A percentile compares a stretch with the other conserved stretches of the same genome.
Evolutionary conservation across 148 eudicot genomes (phyloP).

Genomic region (Heliosperma pusillum): DNA sequence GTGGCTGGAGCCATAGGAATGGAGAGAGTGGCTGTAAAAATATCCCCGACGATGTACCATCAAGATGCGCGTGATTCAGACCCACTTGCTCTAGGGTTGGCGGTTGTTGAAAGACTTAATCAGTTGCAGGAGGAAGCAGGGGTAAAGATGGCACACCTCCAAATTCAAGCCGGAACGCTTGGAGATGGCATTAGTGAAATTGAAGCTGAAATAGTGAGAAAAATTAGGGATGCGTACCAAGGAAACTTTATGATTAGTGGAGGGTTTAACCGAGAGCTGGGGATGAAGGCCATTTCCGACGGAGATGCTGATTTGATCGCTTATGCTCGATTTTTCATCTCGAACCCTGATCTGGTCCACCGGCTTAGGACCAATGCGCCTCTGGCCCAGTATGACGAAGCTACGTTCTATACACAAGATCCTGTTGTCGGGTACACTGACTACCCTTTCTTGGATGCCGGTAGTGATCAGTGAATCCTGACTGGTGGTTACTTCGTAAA

Average conservation of each 20-base stretch:
- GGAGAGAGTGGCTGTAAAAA: conserved; percentile 53
- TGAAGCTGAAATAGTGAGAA: conserved; percentile 49
- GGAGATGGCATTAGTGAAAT: conserved; percentile 39
- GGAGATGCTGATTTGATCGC: conserved; percentile 79
- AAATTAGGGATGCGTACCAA: conserved; percentile 45
- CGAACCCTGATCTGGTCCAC: conserved; percentile 77
- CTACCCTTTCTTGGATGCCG: conserved; percentile 51
- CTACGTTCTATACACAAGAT: conserved; percentile 68
- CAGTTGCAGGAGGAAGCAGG: conserved; percentile 39
- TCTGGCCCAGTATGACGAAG: conserved; percentile 45
- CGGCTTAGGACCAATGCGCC: conserved; percentile 63
- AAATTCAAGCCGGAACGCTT: conserved; percentile 66
- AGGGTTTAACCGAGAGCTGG: conserved; percentile 55
- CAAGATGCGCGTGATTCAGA: conserved; percentile 69
- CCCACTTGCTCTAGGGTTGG: conserved; percentile 69
- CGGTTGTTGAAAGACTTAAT: conserved; percentile 57
- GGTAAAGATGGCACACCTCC: conserved; percentile 46
- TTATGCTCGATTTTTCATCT: conserved; percentile 61
- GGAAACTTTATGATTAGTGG: conserved; percentile 76
- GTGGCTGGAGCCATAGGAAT: conserved; percentile 53
- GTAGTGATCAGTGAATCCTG: conserved; percentile 15
- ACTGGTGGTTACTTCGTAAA: not conserved
- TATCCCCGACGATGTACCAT: conserved; percentile 67
- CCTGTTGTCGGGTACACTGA: conserved; percentile 74
- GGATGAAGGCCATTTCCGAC: conserved; percentile 50